phyloP scores from a whole-genome alignment of 257 asterid genomes.

The Mitragyna speciosa region DNA sequence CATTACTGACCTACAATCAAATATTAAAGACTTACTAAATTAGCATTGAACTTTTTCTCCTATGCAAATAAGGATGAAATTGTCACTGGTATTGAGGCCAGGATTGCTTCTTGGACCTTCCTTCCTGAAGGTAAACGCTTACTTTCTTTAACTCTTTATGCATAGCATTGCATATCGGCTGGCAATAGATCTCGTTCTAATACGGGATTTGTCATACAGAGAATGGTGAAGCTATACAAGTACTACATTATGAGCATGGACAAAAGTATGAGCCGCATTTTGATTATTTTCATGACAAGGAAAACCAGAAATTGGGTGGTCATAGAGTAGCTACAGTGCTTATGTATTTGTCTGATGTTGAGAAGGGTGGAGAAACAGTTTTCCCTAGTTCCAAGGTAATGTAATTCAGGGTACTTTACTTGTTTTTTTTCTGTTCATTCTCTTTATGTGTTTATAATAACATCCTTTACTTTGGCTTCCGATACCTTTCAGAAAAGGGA shows the following conservation, averaged over 20 bases:
- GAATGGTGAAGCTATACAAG: conserved; percentile 85
- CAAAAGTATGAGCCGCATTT: conserved; percentile 90
- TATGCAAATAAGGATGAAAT: conserved; percentile 58
- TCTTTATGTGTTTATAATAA: not conserved
- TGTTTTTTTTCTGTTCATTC: not conserved
- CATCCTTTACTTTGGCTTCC: not conserved
- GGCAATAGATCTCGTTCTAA: not conserved
- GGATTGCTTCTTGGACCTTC: conserved; percentile 93
- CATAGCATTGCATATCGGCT: too few species aligned
- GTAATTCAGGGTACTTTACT: not conserved
- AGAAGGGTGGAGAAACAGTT: conserved; percentile 83
- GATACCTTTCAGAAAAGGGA: conserved; percentile 42
- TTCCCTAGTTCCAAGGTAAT: conserved; percentile 71
- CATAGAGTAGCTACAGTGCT: conserved; percentile 91
- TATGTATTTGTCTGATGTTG: conserved; percentile 73
- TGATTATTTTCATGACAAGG: conserved; percentile 71
- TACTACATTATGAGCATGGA: conserved; percentile 77
- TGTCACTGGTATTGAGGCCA: conserved; percentile 56
- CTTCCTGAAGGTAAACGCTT: conserved; percentile 66
- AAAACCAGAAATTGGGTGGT: conserved; percentile 77
- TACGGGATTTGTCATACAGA: conserved; percentile 38
- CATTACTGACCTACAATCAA: not conserved
- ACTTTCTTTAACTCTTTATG: not conserved
- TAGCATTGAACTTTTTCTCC: conserved; percentile 9
- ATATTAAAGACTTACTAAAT: not conserved